Evolutionary conservation across 176 grass and related monocot species (phyloP).

Genomic region (Dactylis glomerata): DNA sequence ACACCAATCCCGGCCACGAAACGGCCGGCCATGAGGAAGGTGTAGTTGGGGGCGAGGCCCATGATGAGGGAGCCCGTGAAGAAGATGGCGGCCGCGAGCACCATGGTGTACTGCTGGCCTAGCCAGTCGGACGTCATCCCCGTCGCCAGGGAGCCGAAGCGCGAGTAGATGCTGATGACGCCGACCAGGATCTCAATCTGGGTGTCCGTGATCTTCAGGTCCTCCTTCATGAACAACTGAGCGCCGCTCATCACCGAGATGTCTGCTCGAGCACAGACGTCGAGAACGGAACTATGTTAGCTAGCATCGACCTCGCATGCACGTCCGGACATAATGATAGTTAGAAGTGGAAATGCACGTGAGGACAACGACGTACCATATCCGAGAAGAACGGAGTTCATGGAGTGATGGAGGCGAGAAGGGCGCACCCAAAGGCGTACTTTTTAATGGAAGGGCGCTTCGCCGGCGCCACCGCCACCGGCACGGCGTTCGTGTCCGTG

Average conservation of each 20-base stretch:
- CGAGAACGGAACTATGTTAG: not conserved
- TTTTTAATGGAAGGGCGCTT: constrained; percentile 57
- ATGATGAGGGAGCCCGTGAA: constrained; percentile 71
- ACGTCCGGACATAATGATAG: not conserved
- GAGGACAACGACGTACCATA: constrained; percentile 42
- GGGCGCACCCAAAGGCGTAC: constrained; percentile 62
- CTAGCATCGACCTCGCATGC: not conserved
- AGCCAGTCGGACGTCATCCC: constrained; percentile 62
- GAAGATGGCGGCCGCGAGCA: constrained; percentile 78
- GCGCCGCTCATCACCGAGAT: too few relatives aligned
- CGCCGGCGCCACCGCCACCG: constrained; percentile 49
- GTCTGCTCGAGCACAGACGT: constrained; percentile 24
- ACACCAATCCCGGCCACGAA: constrained; percentile 86
- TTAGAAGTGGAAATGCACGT: not conserved
- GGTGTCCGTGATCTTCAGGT: constrained; percentile 71
- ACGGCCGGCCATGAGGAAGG: constrained; percentile 70
- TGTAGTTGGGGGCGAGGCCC: constrained; percentile 69
- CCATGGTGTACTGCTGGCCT: too few relatives aligned
- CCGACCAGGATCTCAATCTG: constrained; percentile 85
- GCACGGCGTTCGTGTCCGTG: constrained; percentile 21
- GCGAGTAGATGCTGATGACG: constrained; percentile 75
- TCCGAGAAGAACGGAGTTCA: constrained; percentile 87
- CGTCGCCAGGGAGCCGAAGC: constrained; percentile 66
- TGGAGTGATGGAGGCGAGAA: constrained; percentile 85
- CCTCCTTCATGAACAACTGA: too few relatives aligned